A percentile compares a stretch with the other conserved stretches of the same genome.
These are phyloP conservation scores for Trichoderma sp. DNA, from an alignment of 2,329 filamentous ascomycete species.

Conservation along the genomic window DNA sequence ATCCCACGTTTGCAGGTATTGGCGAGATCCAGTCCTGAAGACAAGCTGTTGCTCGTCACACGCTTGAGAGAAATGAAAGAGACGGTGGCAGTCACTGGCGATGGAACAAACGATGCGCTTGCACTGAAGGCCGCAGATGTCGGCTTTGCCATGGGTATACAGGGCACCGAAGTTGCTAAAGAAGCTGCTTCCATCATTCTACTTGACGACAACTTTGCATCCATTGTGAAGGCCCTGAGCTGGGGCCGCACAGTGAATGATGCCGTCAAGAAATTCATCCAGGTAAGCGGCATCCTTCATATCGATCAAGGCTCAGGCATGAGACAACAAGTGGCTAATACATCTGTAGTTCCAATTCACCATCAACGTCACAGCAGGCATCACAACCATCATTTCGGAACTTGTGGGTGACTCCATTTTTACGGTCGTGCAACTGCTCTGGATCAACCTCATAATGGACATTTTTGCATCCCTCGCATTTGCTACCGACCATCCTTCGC, in stretches of 20 bases:
- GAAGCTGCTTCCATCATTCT: conserved; percentile 64
- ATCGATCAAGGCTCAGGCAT: background rate
- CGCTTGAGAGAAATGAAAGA: conserved; percentile 62
- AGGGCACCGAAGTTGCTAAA: conserved; percentile 64
- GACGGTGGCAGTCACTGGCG: conserved; percentile 64
- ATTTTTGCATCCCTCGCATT: conserved; percentile 64
- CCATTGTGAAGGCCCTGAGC: conserved; percentile 60
- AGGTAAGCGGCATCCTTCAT: conserved; percentile 34
- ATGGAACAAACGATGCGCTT: conserved; percentile 64
- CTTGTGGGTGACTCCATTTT: conserved; percentile 53
- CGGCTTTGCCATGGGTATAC: conserved; percentile 65
- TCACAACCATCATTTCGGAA: conserved; percentile 61
- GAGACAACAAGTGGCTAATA: background rate
- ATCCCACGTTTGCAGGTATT: conserved; percentile 65
- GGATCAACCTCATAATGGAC: conserved; percentile 69
- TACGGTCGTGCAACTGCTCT: conserved; percentile 63
- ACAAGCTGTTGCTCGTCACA: conserved; percentile 64
- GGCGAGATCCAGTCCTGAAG: conserved; percentile 66
- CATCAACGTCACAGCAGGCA: conserved; percentile 64
- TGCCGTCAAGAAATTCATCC: conserved; percentile 61
- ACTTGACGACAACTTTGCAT: conserved; percentile 63
- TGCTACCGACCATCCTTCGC: conserved; percentile 58
- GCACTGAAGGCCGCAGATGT: conserved; percentile 65
- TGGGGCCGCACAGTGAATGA: conserved; percentile 63
- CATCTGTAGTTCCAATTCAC: conserved; percentile 56